Percentiles rank a stretch among this genome's conserved stretches.
These are phyloP conservation scores for Aspergillus carlsbadensis DNA, from an alignment of 495 filamentous ascomycete species.

Conservation along the genomic window DNA sequence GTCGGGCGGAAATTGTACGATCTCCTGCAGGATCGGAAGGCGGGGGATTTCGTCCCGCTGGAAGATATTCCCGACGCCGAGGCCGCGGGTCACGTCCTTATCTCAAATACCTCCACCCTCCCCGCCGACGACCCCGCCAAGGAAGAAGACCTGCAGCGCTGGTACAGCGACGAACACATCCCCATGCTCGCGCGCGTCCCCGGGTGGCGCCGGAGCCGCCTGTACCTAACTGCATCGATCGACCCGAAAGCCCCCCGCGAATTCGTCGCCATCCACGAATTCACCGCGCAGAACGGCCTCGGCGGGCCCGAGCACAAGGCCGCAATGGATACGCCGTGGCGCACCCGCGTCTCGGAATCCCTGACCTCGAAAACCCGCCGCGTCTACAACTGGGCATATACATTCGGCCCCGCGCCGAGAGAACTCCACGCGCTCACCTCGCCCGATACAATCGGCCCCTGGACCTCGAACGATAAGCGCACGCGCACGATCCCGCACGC, in stretches of 20 bases:
- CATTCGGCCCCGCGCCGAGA: slow-evolving; percentile 71
- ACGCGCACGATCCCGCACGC: slow-evolving; percentile 51
- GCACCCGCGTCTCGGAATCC: slow-evolving; percentile 50
- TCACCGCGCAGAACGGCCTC: slow-evolving; percentile 60
- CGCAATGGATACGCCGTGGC: slow-evolving; percentile 57
- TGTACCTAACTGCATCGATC: slow-evolving; percentile 58
- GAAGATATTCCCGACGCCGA: slow-evolving; percentile 58
- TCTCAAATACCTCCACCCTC: slow-evolving; percentile 59
- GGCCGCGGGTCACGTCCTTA: slow-evolving; percentile 58
- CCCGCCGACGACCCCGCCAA: slow-evolving; percentile 48
- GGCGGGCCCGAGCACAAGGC: slow-evolving; percentile 62
- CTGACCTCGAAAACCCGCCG: slow-evolving; percentile 56
- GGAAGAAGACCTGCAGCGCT: slow-evolving; percentile 57
- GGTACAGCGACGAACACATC: slow-evolving; percentile 73
- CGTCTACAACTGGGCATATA: slow-evolving; percentile 70
- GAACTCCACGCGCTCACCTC: slow-evolving; percentile 53
- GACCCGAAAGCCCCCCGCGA: slow-evolving; percentile 50
- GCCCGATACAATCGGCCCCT: slow-evolving; percentile 35
- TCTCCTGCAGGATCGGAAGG: slow-evolving; percentile 53
- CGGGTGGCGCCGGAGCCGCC: slow-evolving; percentile 70
- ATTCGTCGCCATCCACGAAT: slow-evolving; percentile 70
- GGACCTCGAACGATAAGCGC: slow-evolving; percentile 54
- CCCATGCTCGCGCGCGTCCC: slow-evolving; percentile 68
- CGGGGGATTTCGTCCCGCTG: slow-evolving; percentile 52
- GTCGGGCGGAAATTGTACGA: slow-evolving; percentile 70